Conservation (phyloP, 306 rosid species). For the Pachyrhizus erosus region DNA sequence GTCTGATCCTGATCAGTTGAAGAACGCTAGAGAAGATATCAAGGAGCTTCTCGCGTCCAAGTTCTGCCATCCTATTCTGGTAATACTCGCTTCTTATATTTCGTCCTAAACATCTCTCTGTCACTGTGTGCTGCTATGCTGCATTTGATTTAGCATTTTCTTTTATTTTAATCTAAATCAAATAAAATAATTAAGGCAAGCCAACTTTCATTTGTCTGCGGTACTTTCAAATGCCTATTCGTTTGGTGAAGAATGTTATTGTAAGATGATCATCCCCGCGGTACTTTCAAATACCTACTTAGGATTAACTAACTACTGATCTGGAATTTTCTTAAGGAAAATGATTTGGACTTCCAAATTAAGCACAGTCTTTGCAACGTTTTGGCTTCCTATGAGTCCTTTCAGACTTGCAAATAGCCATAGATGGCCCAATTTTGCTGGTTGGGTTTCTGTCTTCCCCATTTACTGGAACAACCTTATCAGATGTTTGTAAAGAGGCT, state of each 20-base stretch:
- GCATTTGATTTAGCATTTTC: conserved; percentile 18
- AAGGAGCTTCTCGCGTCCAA: conserved; percentile 73
- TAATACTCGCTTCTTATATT: conserved; percentile 32
- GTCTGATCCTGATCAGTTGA: conserved; percentile 85
- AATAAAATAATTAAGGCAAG: neutral
- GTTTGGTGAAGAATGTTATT: neutral
- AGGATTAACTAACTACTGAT: no score
- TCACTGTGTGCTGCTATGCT: neutral
- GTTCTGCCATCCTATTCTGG: conserved; percentile 90
- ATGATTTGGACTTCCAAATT: neutral
- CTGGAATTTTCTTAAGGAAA: neutral
- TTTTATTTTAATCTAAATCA: neutral
- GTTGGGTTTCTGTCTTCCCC: neutral
- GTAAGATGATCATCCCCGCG: neutral
- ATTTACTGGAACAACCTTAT: neutral
- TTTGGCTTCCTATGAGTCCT: neutral
- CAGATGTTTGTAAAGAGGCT: conserved; percentile 4
- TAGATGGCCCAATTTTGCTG: neutral
- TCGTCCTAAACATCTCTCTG: neutral
- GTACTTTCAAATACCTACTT: no score
- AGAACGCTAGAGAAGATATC: conserved; percentile 82
- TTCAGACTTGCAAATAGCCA: neutral
- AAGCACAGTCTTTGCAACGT: neutral
- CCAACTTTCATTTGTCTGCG: conserved; percentile 3
- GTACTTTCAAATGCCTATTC: neutral